phyloP scores from a whole-genome alignment of 2,329 filamentous ascomycete species.

The Emericellopsis cladophorae region DNA sequence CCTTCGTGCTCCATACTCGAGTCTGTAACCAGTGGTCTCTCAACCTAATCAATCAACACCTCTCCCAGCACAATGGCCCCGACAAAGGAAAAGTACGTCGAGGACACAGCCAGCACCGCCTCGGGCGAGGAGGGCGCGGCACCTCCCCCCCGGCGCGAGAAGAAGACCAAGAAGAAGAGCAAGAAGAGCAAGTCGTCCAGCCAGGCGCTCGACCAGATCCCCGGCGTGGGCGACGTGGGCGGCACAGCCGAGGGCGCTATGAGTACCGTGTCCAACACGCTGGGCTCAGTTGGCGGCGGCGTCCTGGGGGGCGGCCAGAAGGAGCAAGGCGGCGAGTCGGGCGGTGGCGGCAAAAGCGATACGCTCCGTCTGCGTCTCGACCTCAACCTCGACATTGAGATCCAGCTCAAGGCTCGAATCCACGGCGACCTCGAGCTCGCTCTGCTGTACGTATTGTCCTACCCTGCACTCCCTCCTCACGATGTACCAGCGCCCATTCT shows the following conservation, averaged over 20 bases:
- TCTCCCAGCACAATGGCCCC: constrained; percentile 1
- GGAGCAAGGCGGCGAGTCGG: constrained; percentile 16
- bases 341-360: constrained; percentile 39
- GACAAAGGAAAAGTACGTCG: constrained; percentile 5
- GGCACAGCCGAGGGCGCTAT: constrained; percentile 22
- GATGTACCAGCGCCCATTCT: neutral
- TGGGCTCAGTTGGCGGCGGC: constrained; percentile 25
- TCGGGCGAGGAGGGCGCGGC: constrained; percentile 2
- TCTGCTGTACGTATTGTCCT: constrained; percentile 36
- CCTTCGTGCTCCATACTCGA: no score
- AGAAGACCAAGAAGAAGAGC: constrained; percentile 18
- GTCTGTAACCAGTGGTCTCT: neutral
- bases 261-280: constrained; percentile 24
- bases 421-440: constrained; percentile 73
- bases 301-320: constrained; percentile 21
- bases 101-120: constrained; percentile 1
- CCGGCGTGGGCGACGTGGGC: constrained; percentile 19
- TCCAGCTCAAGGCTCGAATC: constrained; percentile 75
- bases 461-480: constrained; percentile 2
- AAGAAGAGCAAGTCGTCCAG: constrained; percentile 11
- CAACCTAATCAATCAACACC: neutral
- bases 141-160: constrained; percentile 4
- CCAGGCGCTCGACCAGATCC: constrained; percentile 22
- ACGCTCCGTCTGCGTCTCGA: constrained; percentile 55
- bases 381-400: constrained; percentile 72